Evolutionary conservation across 495 filamentous ascomycete genomes (phyloP).

Genomic region (Podospora pseudocomata): DNA sequence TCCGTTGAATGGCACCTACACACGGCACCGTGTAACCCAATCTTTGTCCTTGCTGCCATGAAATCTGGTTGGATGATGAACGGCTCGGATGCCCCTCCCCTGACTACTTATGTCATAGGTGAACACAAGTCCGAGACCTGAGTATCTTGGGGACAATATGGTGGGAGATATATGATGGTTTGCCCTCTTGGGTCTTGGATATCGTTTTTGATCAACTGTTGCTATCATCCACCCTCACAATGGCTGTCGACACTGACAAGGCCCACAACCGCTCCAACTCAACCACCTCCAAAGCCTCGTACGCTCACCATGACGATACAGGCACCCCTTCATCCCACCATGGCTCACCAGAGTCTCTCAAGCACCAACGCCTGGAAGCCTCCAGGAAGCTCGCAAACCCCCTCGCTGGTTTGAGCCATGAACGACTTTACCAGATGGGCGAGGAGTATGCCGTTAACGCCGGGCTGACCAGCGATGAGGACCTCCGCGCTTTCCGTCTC

Average conservation of each 20-base stretch:
- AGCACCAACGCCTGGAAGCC: slow-evolving; percentile 23
- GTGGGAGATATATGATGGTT: not conserved
- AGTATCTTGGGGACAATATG: not conserved
- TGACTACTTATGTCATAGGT: not conserved
- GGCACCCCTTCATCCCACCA: not conserved
- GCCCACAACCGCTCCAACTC: not conserved
- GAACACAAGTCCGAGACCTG: not conserved
- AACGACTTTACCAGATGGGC: slow-evolving; percentile 59
- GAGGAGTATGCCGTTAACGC: slow-evolving; percentile 62
- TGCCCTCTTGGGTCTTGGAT: not conserved
- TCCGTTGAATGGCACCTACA: not conserved
- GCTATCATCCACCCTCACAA: not conserved
- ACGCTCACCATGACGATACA: slow-evolving; percentile 9
- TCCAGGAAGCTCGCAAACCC: slow-evolving; percentile 60
- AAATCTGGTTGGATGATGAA: not conserved
- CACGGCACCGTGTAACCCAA: not conserved
- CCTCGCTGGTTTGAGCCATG: slow-evolving; percentile 57
- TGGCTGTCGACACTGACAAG: not conserved
- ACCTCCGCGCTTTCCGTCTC: slow-evolving; percentile 65
- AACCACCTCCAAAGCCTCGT: not conserved
- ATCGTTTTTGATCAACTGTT: not conserved
- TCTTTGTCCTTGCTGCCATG: not conserved
- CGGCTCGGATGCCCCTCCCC: not conserved
- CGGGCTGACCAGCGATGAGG: slow-evolving; percentile 58
- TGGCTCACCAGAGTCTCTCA: slow-evolving; percentile 4